Evolutionary conservation across 1,139 yeast species (phyloP), one percentile per base, ranked within the genome.

Genomic region (Nakaseomyces sp.): DNA sequence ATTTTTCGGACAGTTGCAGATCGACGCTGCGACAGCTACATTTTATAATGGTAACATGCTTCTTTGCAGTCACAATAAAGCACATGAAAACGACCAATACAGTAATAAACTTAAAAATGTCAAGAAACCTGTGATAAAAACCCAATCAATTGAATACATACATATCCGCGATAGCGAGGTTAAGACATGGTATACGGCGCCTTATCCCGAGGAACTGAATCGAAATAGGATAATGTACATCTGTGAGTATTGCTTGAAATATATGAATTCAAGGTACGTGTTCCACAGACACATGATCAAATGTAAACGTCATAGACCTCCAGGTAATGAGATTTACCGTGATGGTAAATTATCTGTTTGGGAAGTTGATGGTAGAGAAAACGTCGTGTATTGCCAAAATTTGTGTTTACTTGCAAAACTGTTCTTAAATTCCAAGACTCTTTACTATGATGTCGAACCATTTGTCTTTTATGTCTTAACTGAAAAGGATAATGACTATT

Each of bases 361-460:
- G 78, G 97, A 91, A 63, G 82, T 91, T 17, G 97, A 91, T 60
- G 98, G 98, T 0, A 71, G 93, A 37, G 84, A 83, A 52, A 81
- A 84, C 54, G 80, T 83, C 22, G 69, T 72, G 54, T 91, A 84
- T 61, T 89, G 97, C 63, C 95, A 88, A 60, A 88, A 87, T 60
- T 66, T 91, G 45, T 91, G 98, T 66, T 69, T 91, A 39, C 65
- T 91, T 50, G 95, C 97, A 2, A 91, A 91, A 60, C 68, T 89
- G 47, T 91, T 89, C 56, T 70, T 91, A 42, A 88, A 88, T 63
- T 86, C 96, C 7, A 91, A 91, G 58, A 88, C 97, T 0, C 68
- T 91, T 41, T 88, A 88, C 58, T 88, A 88, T 60, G 97, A 89
- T 57, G 97, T 91, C 32, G 96, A 89, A 58, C 96, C 97, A 1